phyloP scores from a whole-genome alignment of 805 yeast species.

The Hanseniaspora lachancei region DNA sequence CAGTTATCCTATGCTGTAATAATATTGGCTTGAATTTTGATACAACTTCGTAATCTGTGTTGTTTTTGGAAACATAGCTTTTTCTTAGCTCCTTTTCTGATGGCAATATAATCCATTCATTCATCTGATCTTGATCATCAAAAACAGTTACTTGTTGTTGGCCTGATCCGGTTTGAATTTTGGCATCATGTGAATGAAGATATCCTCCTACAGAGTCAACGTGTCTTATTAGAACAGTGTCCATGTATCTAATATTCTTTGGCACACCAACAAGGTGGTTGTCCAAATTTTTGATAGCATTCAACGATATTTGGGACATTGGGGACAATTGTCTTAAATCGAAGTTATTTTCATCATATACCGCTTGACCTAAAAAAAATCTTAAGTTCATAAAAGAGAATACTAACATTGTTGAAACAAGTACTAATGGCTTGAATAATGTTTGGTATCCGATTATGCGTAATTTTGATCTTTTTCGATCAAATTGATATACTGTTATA shows the following conservation, averaged over 20 bases:
- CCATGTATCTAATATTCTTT: constrained; percentile 60
- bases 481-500: constrained; percentile 1
- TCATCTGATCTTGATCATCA: constrained; percentile 46
- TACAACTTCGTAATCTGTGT: constrained; percentile 26
- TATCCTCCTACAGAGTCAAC: constrained; percentile 56
- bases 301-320: constrained; percentile 48
- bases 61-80: constrained; percentile 20
- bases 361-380: constrained; percentile 18
- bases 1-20: constrained; percentile 58
- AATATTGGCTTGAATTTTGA: constrained; percentile 46
- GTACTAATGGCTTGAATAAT: constrained; percentile 11
- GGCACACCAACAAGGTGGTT: constrained; percentile 35
- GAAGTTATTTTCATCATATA: constrained; percentile 45
- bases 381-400: constrained; percentile 14
- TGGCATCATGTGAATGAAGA: constrained; percentile 59
- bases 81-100: constrained; percentile 19
- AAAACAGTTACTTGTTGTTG: constrained; percentile 73
- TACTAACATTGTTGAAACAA: constrained; percentile 13
- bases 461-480: not conserved
- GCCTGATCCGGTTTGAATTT: constrained; percentile 51
- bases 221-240: constrained; percentile 62
- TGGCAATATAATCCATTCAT: constrained; percentile 60
- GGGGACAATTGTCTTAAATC: constrained; percentile 42
- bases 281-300: constrained; percentile 30
- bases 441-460: not conserved